A percentile compares a stretch with the other conserved stretches of the same genome.
Evolutionary conservation across 1,284 basidiomycete species (phyloP).

Genomic region (Puccinia polysora): DNA sequence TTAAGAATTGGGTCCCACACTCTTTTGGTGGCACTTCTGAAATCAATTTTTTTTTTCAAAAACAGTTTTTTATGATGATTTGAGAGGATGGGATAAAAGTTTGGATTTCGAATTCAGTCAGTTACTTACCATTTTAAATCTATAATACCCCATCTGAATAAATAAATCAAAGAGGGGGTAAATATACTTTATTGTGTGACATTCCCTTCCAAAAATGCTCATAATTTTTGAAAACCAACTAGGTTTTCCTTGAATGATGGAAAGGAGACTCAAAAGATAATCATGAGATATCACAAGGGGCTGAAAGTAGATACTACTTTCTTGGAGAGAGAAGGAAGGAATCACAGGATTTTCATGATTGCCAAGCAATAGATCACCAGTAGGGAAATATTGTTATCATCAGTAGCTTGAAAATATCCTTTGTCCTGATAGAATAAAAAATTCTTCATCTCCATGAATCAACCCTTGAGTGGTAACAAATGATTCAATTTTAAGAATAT

Average conservation of each 20-base stretch:
- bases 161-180: conserved; percentile 17
- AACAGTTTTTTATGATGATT: conserved; percentile 34
- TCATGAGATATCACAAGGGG: neutral
- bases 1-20: conserved; percentile 79
- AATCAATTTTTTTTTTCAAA: conserved; percentile 64
- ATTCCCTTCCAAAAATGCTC: conserved; percentile 92
- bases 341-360: conserved; percentile 53
- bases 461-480: conserved; percentile 63
- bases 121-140: no score
- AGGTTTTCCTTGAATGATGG: neutral
- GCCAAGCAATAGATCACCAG: conserved; percentile 78
- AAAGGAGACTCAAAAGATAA: neutral
- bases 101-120: no score
- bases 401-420: conserved; percentile 82
- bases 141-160: no score
- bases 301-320: neutral
- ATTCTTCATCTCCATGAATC: conserved; percentile 65
- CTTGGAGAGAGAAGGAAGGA: conserved; percentile 47
- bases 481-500: conserved; percentile 63
- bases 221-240: conserved; percentile 63
- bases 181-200: conserved; percentile 72
- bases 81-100: conserved; percentile 10
- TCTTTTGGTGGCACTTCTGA: conserved; percentile 79
- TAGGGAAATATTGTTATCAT: conserved; percentile 70
- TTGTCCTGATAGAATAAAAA: conserved; percentile 97